Percentiles rank a stretch among this genome's conserved stretches.
phyloP scores from a whole-genome alignment of 495 filamentous ascomycete genomes.

The Hamigera avellanea region DNA sequence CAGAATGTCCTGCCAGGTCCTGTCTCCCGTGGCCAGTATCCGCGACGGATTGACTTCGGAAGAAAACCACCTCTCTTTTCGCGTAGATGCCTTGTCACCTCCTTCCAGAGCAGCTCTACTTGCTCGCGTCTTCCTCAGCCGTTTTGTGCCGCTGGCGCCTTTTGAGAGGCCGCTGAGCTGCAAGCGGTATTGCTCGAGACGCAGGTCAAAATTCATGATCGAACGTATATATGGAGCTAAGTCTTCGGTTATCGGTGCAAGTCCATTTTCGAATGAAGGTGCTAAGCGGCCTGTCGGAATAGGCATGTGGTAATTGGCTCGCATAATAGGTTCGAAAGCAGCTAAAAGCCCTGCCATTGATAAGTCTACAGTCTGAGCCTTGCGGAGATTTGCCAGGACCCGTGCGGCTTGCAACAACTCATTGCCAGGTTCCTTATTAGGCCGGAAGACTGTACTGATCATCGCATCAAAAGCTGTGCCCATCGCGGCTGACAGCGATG shows the following conservation, averaged over 20 bases:
- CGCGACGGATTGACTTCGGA: conserved; percentile 46
- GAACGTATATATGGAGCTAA: conserved; percentile 73
- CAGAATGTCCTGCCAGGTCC: conserved; percentile 46
- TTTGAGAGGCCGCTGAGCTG: conserved; percentile 48
- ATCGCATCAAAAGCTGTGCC: conserved; percentile 25
- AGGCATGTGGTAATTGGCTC: conserved; percentile 15
- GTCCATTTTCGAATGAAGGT: conserved; percentile 61
- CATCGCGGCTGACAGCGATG: conserved; percentile 21
- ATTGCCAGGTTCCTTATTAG: conserved; percentile 12
- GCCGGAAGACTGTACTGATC: conserved; percentile 19
- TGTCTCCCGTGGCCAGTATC: conserved; percentile 56
- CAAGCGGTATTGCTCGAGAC: conserved; percentile 53
- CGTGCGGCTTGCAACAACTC: conserved; percentile 15
- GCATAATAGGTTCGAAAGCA: conserved; percentile 26
- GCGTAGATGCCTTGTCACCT: conserved; percentile 55
- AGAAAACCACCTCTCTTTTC: conserved; percentile 73
- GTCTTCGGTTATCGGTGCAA: conserved; percentile 54
- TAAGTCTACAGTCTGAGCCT: conserved; percentile 6
- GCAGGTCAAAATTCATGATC: conserved; percentile 66
- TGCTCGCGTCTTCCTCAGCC: conserved; percentile 63
- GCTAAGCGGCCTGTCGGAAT: conserved; percentile 21
- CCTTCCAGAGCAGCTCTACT: conserved; percentile 78
- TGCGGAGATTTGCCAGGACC: conserved; percentile 12
- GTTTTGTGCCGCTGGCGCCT: conserved; percentile 42
- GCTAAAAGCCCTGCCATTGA: conserved; percentile 12